Percentiles rank a stretch among this genome's conserved stretches.
Conservation (phyloP, 2,329 filamentous ascomycete species). For the Epichloe brachyelytri region DNA sequence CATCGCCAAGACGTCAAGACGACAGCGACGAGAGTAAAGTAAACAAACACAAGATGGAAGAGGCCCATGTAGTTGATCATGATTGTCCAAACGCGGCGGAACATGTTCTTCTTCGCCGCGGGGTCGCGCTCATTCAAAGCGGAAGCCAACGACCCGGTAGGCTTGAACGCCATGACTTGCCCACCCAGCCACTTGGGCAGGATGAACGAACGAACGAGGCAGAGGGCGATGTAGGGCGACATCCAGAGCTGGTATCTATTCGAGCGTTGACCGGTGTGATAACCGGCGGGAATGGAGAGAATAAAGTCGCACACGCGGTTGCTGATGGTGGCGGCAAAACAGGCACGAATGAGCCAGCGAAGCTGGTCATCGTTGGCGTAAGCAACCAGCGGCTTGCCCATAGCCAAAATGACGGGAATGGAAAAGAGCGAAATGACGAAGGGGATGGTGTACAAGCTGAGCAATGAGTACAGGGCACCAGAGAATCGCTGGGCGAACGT, state of each 20-base stretch:
- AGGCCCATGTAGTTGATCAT: slow-evolving; percentile 41
- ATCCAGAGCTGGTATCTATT: slow-evolving; percentile 48
- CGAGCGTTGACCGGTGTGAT: slow-evolving; percentile 44
- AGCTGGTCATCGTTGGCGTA: slow-evolving; percentile 40
- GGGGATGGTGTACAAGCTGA: slow-evolving; percentile 43
- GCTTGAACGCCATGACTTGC: slow-evolving; percentile 44
- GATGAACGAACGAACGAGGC: slow-evolving; percentile 43
- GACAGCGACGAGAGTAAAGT: slow-evolving; percentile 37
- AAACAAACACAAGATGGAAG: slow-evolving; percentile 42
- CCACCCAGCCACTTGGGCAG: slow-evolving; percentile 48
- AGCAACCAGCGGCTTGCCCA: slow-evolving; percentile 43
- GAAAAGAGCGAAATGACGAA: slow-evolving; percentile 42
- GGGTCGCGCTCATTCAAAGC: slow-evolving; percentile 45
- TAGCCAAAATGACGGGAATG: slow-evolving; percentile 44
- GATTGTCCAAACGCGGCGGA: slow-evolving; percentile 39
- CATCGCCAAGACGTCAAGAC: slow-evolving; percentile 37
- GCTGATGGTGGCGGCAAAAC: slow-evolving; percentile 35
- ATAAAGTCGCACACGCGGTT: slow-evolving; percentile 44
- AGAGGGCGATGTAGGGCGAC: slow-evolving; percentile 47
- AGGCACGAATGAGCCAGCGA: slow-evolving; percentile 44
- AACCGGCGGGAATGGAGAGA: slow-evolving; percentile 46
- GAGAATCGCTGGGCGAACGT: slow-evolving; percentile 43
- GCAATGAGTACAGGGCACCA: slow-evolving; percentile 42
- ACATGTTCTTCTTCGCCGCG: slow-evolving; percentile 36
- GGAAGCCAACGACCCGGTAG: slow-evolving; percentile 44